Evolutionary conservation across 176 grass and related monocot genomes (phyloP).

Genomic region (Rhynchospora breviuscula): DNA sequence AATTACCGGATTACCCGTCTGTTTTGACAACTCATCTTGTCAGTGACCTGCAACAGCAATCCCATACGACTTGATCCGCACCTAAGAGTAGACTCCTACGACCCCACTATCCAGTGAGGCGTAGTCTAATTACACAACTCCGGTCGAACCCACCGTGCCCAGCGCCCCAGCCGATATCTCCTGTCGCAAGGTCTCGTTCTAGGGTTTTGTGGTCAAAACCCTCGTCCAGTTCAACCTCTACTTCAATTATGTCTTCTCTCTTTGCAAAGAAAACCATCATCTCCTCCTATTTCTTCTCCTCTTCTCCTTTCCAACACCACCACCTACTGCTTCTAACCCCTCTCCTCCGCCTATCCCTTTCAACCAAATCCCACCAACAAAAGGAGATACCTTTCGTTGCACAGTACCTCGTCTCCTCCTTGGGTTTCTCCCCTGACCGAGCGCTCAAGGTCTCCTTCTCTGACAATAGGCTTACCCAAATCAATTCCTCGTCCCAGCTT

Average conservation of each 20-base stretch:
- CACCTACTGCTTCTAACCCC: background rate
- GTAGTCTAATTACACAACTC: too few relatives aligned
- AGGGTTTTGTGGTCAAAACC: too few relatives aligned
- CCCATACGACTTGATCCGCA: too few relatives aligned
- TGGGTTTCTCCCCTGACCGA: constrained; percentile 26
- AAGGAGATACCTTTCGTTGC: constrained; percentile 11
- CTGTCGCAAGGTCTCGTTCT: too few relatives aligned
- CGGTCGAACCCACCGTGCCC: too few relatives aligned
- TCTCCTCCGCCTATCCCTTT: background rate
- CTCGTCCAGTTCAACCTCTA: too few relatives aligned
- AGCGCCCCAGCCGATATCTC: too few relatives aligned
- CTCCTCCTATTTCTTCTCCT: background rate
- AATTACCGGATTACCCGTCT: too few relatives aligned
- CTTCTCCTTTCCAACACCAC: background rate
- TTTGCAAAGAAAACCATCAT: background rate
- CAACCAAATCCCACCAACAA: background rate
- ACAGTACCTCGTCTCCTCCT: constrained; percentile 34
- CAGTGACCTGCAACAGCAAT: too few relatives aligned
- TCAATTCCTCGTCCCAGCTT: constrained; percentile 17
- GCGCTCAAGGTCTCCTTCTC: background rate
- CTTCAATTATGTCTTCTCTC: background rate
- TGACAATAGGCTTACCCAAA: background rate
- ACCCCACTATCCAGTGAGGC: too few relatives aligned
- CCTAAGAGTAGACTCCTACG: too few relatives aligned
- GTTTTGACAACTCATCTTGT: too few relatives aligned